These are phyloP conservation scores for Pluteus cervinus DNA, from an alignment of 768 basidiomycete genomes.

Conservation along the genomic window DNA sequence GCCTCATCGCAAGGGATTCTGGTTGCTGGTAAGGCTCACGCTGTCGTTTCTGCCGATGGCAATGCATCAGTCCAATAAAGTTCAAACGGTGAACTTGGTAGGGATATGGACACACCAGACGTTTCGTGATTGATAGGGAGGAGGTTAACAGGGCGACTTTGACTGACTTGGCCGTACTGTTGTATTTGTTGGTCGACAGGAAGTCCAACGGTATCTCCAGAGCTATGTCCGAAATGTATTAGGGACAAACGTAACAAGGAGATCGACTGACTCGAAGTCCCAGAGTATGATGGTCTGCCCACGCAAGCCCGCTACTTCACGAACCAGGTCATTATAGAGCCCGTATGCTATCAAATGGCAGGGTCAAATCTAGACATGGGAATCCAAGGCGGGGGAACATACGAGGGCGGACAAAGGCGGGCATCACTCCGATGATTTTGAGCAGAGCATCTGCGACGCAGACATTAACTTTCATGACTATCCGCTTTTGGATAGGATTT, in stretches of 20 bases:
- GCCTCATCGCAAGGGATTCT: no score
- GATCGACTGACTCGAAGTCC: no score
- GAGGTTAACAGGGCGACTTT: conserved; percentile 25
- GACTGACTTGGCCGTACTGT: conserved; percentile 20
- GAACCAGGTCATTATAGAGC: no score
- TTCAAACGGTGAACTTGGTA: no score
- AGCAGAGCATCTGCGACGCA: conserved; percentile 29
- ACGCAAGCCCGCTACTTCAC: no score
- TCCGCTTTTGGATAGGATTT: conserved; percentile 8
- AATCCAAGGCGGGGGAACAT: no score
- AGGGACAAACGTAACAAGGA: background rate
- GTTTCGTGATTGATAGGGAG: conserved; percentile 36
- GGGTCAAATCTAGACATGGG: no score
- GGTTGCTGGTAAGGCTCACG: no score
- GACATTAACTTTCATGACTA: background rate
- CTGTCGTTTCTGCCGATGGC: no score
- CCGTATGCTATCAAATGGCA: no score
- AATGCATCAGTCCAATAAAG: no score
- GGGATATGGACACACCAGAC: conserved; percentile 21
- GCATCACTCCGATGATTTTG: conserved; percentile 34
- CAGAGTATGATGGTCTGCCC: no score
- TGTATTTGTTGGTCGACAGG: conserved; percentile 21
- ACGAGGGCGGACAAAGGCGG: conserved; percentile 46
- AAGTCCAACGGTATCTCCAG: conserved; percentile 30
- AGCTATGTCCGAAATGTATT: conserved; percentile 15